Evolutionary conservation across 2,329 filamentous ascomycete species (phyloP).

Genomic region (Davidsoniella virescens): DNA sequence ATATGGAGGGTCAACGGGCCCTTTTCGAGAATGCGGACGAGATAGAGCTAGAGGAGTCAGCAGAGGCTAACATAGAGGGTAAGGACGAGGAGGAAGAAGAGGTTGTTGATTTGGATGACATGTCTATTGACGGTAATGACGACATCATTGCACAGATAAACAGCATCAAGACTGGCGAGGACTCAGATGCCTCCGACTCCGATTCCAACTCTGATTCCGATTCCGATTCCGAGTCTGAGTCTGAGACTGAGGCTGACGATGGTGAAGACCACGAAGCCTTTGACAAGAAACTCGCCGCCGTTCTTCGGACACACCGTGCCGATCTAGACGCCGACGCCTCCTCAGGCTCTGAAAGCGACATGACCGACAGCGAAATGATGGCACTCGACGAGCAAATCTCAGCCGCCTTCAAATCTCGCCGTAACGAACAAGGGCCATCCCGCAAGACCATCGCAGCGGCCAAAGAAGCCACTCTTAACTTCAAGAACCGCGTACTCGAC

Average conservation of each 20-base stretch:
- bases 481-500: constrained; percentile 88
- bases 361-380: constrained; percentile 95
- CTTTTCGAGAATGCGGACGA: constrained; percentile 58
- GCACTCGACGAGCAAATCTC: constrained; percentile 67
- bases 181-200: constrained; percentile 26
- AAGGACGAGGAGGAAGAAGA: constrained; percentile 16
- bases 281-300: constrained; percentile 60
- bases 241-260: constrained; percentile 26
- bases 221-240: constrained; percentile 27
- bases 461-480: constrained; percentile 76
- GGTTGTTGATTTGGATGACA: constrained; percentile 36
- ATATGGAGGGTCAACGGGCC: constrained; percentile 64
- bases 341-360: constrained; percentile 55
- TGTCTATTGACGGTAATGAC: constrained; percentile 26
- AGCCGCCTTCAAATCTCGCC: constrained; percentile 68
- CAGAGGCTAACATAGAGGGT: neutral
- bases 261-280: constrained; percentile 34
- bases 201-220: constrained; percentile 27
- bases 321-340: constrained; percentile 41
- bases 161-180: constrained; percentile 20
- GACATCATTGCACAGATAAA: constrained; percentile 17
- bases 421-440: constrained; percentile 44
- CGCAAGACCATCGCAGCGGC: constrained; percentile 80
- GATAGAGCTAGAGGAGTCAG: constrained; percentile 9
- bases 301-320: constrained; percentile 54